Conservation (phyloP, 2,329 filamentous ascomycete genomes). For the Aureobasidium lini region DNA sequence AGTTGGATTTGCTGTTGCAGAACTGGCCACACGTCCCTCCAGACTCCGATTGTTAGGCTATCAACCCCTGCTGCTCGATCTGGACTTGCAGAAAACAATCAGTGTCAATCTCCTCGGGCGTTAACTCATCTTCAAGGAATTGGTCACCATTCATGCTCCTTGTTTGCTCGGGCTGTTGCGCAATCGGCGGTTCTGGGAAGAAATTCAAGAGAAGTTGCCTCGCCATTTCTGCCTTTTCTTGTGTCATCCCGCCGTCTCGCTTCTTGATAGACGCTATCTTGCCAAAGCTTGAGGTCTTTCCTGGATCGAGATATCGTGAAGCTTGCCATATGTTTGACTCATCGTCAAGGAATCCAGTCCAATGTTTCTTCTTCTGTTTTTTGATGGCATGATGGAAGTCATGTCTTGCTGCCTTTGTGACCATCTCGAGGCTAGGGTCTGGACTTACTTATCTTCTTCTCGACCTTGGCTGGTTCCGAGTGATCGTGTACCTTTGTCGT, state of each 20-base stretch:
- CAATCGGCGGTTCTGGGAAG: neutral
- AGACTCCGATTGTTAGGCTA: too few relatives aligned
- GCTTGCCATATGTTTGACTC: constrained; percentile 5
- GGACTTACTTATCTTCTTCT: neutral
- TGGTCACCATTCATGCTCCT: too few relatives aligned
- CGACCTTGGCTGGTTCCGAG: neutral
- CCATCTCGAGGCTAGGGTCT: neutral
- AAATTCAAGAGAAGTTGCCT: neutral
- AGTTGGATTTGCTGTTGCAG: too few relatives aligned
- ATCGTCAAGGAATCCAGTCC: constrained; percentile 7
- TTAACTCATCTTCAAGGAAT: too few relatives aligned
- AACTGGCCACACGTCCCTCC: too few relatives aligned
- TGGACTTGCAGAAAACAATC: too few relatives aligned
- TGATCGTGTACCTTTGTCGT: neutral
- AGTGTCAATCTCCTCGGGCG: too few relatives aligned
- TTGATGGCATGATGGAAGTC: constrained; percentile 19
- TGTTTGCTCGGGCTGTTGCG: too few relatives aligned
- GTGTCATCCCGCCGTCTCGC: too few relatives aligned
- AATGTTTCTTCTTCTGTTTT: constrained; percentile 1
- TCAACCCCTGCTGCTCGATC: too few relatives aligned
- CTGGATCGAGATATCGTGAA: neutral
- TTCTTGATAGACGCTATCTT: too few relatives aligned
- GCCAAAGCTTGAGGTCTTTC: too few relatives aligned
- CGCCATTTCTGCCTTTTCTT: neutral
- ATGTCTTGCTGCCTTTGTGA: constrained; percentile 16